phyloP scores from a whole-genome alignment of 129 eudicot species.

The Flaveria bidentis region DNA sequence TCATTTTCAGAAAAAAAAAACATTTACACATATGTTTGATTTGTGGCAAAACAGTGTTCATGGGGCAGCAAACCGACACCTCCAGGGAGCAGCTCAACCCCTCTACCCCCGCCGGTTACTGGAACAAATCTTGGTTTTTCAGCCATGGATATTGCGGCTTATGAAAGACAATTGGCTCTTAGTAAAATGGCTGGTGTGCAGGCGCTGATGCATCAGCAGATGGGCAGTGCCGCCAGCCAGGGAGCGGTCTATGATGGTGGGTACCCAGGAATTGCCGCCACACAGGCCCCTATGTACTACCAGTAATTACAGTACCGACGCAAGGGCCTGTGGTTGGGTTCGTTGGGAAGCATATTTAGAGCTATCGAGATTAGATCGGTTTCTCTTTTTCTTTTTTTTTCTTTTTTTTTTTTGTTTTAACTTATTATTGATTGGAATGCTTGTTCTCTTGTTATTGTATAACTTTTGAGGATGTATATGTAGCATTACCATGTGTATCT shows the following conservation, averaged over 20 bases:
- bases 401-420: not conserved
- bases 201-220: slow-evolving; percentile 55
- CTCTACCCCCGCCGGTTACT: slow-evolving; percentile 51
- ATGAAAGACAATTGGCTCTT: slow-evolving; percentile 56
- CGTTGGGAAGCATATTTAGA: not conserved
- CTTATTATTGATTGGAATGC: slow-evolving; percentile 18
- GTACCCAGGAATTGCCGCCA: slow-evolving; percentile 50
- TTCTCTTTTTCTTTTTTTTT: not conserved
- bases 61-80: slow-evolving; percentile 94
- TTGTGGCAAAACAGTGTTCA: slow-evolving; percentile 45
- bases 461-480: slow-evolving; percentile 30
- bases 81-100: slow-evolving; percentile 57
- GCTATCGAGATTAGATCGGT: slow-evolving; percentile 12
- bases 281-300: slow-evolving; percentile 72
- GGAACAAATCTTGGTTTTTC: slow-evolving; percentile 47
- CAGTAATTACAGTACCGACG: slow-evolving; percentile 37
- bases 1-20: not conserved
- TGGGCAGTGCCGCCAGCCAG: slow-evolving; percentile 45
- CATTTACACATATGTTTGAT: not conserved
- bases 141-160: slow-evolving; percentile 46
- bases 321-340: not conserved
- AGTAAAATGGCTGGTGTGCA: slow-evolving; percentile 52
- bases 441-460: slow-evolving; percentile 17
- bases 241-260: slow-evolving; percentile 64
- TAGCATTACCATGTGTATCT: slow-evolving; percentile 20